Evolutionary conservation across 768 basidiomycete species (phyloP).

Genomic region (Boletales sp.): DNA sequence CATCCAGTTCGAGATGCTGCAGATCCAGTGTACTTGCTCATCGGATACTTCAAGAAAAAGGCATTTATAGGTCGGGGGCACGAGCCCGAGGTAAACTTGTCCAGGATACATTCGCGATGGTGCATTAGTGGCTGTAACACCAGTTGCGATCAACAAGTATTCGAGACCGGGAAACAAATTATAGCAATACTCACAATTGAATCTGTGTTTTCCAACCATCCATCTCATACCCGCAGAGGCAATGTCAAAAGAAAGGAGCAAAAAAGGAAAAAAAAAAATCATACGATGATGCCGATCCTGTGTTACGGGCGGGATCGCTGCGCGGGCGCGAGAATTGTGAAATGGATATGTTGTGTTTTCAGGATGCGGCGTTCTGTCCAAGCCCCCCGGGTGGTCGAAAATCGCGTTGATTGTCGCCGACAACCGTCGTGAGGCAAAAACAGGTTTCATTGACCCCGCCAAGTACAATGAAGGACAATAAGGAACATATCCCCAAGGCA

Average conservation of each 20-base stretch:
- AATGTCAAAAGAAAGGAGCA: not conserved
- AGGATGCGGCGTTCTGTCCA: not conserved
- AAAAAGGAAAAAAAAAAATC: not conserved
- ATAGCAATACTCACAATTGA: not conserved
- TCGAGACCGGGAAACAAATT: not conserved
- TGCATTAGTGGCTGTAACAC: not conserved
- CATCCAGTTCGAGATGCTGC: not conserved
- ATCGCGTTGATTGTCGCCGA: not conserved
- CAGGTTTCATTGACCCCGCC: no score
- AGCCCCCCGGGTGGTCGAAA: not conserved
- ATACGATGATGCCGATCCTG: not conserved
- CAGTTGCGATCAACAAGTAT: not conserved
- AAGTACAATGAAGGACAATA: not conserved
- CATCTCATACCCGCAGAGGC: not conserved
- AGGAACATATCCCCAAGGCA: not conserved
- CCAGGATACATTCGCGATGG: not conserved
- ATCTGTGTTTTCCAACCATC: not conserved
- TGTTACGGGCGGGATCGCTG: not conserved
- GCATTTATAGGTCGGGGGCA: not conserved
- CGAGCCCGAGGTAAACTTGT: not conserved
- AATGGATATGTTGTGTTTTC: not conserved
- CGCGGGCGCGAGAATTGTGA: not conserved
- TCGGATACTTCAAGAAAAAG: no score
- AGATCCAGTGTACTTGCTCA: not conserved
- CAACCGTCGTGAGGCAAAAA: constrained; percentile 6